phyloP scores from a whole-genome alignment of 2,329 filamentous ascomycete species.

The Ceratocystis destructans region DNA sequence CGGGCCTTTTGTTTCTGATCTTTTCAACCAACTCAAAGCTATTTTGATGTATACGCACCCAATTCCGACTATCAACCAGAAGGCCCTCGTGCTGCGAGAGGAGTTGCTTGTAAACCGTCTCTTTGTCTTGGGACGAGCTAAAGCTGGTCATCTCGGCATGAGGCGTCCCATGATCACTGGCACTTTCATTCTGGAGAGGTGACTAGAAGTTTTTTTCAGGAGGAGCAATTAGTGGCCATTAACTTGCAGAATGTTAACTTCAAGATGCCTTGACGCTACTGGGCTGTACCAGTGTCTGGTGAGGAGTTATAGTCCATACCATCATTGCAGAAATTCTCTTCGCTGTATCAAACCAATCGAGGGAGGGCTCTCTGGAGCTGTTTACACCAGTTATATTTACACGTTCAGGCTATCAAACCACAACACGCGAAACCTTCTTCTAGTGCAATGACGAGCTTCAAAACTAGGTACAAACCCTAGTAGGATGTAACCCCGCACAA shows the following conservation, averaged over 20 bases:
- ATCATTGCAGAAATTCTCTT: not conserved
- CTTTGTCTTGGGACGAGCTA: slow-evolving; percentile 49
- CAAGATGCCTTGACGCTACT: not conserved
- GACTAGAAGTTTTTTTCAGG: not conserved
- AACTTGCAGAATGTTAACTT: not conserved
- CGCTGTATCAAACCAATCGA: not conserved
- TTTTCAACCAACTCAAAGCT: no score
- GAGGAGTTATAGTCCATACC: not conserved
- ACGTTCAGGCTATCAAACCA: not conserved
- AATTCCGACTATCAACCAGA: slow-evolving; percentile 61
- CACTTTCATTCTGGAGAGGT: not conserved
- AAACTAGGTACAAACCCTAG: not conserved
- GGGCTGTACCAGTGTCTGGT: not conserved
- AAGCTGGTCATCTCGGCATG: slow-evolving; percentile 73
- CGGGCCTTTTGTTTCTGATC: not conserved
- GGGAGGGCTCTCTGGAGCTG: not conserved
- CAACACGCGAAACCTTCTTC: not conserved
- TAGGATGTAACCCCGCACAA: not conserved
- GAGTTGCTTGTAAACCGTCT: slow-evolving; percentile 61
- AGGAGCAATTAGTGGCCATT: not conserved
- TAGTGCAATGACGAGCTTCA: not conserved
- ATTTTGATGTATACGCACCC: slow-evolving; percentile 40
- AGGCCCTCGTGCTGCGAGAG: slow-evolving; percentile 55
- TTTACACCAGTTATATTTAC: not conserved
- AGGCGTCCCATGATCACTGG: not conserved